phyloP scores from a whole-genome alignment of 2,329 filamentous ascomycete genomes.

The Aspergillus sp. region DNA sequence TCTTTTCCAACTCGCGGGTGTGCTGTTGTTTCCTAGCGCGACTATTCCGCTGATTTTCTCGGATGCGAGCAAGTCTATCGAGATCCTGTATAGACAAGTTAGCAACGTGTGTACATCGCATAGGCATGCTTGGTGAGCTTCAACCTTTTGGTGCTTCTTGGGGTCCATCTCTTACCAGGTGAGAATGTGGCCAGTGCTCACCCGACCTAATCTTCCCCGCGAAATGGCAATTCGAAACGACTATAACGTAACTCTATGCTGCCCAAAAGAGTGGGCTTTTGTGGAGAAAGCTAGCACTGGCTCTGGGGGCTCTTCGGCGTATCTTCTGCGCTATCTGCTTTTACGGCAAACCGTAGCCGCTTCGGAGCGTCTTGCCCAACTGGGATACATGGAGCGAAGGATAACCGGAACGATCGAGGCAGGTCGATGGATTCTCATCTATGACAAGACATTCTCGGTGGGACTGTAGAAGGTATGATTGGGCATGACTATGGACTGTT shows the following conservation, averaged over 20 bases:
- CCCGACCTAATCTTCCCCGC: not conserved
- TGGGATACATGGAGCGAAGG: not conserved
- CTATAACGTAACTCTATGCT: not conserved
- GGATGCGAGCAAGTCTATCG: constrained; percentile 43
- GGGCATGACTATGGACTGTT: not conserved
- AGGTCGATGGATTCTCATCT: not conserved
- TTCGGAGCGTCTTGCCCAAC: not conserved
- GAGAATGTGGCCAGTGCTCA: not conserved
- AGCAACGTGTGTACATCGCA: not conserved
- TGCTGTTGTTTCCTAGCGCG: constrained; percentile 40
- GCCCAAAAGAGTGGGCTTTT: not conserved
- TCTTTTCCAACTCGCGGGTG: constrained; percentile 39
- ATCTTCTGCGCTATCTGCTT: not conserved
- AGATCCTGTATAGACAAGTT: not conserved
- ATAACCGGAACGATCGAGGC: not conserved
- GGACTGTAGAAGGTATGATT: not conserved
- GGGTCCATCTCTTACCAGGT: not conserved
- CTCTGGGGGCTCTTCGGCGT: not conserved
- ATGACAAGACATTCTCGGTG: not conserved
- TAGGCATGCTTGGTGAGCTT: not conserved
- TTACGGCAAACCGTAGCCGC: not conserved
- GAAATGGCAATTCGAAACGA: not conserved
- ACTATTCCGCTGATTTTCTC: constrained; percentile 44
- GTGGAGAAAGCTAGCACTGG: not conserved
- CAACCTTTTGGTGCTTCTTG: constrained; percentile 19